Evolutionary conservation across 768 basidiomycete species (phyloP), one percentile per base, ranked within the genome.

Genomic region (Lentinula sp.): DNA sequence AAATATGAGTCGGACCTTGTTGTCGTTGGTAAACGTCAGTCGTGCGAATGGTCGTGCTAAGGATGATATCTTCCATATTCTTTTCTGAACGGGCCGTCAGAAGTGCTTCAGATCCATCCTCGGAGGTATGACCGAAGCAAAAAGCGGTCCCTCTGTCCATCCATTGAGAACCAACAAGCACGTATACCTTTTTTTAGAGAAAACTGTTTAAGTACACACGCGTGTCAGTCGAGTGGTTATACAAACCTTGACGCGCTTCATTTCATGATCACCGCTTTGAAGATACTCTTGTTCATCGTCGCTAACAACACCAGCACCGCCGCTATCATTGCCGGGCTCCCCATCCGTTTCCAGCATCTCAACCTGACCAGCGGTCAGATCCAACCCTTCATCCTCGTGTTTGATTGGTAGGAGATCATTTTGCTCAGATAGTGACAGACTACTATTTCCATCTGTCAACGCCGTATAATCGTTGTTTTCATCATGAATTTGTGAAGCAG

Each of bases 81-180:
- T 82, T 75, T 73, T 93, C 93, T 16, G 88, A 84, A 63, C 88
- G 88, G n/a, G 92, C 93, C 65, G 93, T 85, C 57, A 95, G 85
- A 61, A 87, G 80, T 5, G 88, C 95, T 70, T 88, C 89, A 67
- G 85, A 86, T 53, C 82, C 81, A 54, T 88, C 85, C 66, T 88
- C 84, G 66, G 87, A 84, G 65, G 89, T 90, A 70, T 95, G 87
- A 49, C 95, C 95, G 68, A 91, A 91, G 72, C 95, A 97, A 70
- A 95, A 92, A 1, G 97, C 97, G 16, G 97, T 99, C 51, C 97
- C 97, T 70, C 94, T 87, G 79, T 99, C 97, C 59, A 88, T 82
- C 97, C 97, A 99, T 60, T 87, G 85, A 65, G 89, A 83, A 61
- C 89, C 93, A 57, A 93, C 84, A 62, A 99, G 87, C 73, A 95